A percentile compares a stretch with the other conserved stretches of the same genome.
Conservation (phyloP, 1,284 basidiomycete species). For the Malassezia equina region DNA sequence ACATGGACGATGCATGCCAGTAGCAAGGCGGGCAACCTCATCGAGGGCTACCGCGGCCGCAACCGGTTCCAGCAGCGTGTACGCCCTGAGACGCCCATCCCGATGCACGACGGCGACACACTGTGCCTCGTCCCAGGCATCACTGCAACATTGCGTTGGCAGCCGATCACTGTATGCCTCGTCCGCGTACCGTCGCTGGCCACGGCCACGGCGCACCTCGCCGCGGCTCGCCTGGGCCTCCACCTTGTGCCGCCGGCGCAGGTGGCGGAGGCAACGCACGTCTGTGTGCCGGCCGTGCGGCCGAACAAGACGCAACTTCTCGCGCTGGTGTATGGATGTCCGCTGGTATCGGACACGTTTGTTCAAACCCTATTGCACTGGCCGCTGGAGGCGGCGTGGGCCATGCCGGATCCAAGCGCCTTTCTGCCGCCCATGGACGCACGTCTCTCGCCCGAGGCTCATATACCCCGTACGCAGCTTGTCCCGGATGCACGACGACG, state of each 20-base stretch:
- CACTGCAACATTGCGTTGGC: conserved; percentile 9
- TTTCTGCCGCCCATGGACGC: conserved; percentile 6
- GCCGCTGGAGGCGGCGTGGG: background rate
- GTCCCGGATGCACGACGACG: background rate
- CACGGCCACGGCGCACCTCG: background rate
- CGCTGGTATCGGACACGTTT: conserved; percentile 4
- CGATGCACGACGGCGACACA: conserved; percentile 1
- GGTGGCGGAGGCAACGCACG: background rate
- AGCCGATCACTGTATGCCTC: background rate
- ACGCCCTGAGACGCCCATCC: conserved; percentile 2
- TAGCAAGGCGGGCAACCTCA: conserved; percentile 7
- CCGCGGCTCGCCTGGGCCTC: conserved; percentile 1
- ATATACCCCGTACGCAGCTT: background rate
- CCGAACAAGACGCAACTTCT: conserved; percentile 13
- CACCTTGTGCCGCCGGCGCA: conserved; percentile 3
- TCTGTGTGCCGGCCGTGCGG: conserved; percentile 8
- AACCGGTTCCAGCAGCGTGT: conserved; percentile 19
- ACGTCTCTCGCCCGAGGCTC: background rate
- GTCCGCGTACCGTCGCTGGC: conserved; percentile 8
- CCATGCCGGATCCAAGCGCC: background rate
- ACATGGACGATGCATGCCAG: conserved; percentile 12
- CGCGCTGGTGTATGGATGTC: conserved; percentile 8
- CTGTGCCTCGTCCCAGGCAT: conserved; percentile 5
- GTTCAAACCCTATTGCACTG: background rate
- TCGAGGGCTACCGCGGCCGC: conserved; percentile 8